Percentiles rank a stretch among this genome's conserved stretches.
Conservation (phyloP, 495 filamentous ascomycete species). For the Penicillium crystallinum region DNA sequence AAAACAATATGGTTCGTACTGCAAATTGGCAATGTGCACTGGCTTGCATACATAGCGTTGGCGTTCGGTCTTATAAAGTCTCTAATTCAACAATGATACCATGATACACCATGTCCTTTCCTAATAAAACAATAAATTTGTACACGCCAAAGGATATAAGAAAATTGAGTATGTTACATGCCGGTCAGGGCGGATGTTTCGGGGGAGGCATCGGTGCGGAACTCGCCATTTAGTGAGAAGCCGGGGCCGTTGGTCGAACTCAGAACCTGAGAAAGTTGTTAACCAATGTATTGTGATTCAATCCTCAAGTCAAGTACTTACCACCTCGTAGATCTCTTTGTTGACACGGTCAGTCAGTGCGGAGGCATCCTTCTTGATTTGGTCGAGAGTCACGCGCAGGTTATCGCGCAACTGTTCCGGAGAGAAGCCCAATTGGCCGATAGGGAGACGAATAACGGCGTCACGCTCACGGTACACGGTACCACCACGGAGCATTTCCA, state of each 20-base stretch:
- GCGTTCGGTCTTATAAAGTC: constrained; percentile 28
- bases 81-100: constrained; percentile 45
- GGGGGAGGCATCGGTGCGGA: constrained; percentile 55
- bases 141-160: constrained; percentile 33
- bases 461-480: constrained; percentile 80
- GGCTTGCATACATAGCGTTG: constrained; percentile 39
- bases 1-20: constrained; percentile 3
- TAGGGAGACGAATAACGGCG: constrained; percentile 79
- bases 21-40: constrained; percentile 3
- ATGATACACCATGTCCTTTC: constrained; percentile 43
- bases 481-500: constrained; percentile 75
- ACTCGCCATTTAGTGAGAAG: constrained; percentile 76
- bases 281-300: background rate
- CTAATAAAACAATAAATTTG: constrained; percentile 43
- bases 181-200: constrained; percentile 39
- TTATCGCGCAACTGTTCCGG: constrained; percentile 83
- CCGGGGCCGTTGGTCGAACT: constrained; percentile 83
- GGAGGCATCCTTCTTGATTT: constrained; percentile 72
- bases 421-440: constrained; percentile 87
- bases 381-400: constrained; percentile 68
- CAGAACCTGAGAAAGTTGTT: constrained; percentile 54
- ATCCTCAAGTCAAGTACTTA: constrained; percentile 27
- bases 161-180: constrained; percentile 40
- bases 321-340: constrained; percentile 89
- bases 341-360: constrained; percentile 61